A percentile compares a stretch with the other conserved stretches of the same genome.
Evolutionary conservation across 2,329 filamentous ascomycete species (phyloP).

Genomic region (Penicillium sp.): DNA sequence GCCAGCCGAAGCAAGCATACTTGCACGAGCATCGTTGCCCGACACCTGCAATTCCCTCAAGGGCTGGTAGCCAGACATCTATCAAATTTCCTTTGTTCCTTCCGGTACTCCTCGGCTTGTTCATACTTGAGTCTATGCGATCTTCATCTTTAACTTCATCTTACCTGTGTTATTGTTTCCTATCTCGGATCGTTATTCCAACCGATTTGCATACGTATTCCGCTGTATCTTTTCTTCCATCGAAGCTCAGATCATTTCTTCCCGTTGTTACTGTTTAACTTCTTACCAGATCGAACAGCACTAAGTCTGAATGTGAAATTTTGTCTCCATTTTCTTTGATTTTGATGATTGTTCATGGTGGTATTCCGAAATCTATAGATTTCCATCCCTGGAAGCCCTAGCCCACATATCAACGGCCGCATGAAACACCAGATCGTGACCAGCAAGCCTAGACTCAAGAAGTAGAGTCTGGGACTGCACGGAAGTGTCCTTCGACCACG

Average conservation of each 20-base stretch:
- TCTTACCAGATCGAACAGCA: neutral
- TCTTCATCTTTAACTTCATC: constrained; percentile 3
- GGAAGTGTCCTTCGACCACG: neutral
- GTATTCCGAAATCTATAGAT: neutral
- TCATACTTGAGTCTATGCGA: constrained; percentile 14
- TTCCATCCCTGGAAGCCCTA: neutral
- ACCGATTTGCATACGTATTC: constrained; percentile 9
- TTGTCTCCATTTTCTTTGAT: neutral
- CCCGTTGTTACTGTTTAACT: too few species aligned
- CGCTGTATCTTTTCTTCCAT: neutral
- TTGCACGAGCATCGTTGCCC: neutral
- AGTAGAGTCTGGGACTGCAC: neutral
- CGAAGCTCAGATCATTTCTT: neutral
- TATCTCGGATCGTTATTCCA: neutral
- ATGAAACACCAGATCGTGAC: neutral
- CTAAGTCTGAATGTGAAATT: neutral
- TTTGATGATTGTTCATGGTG: neutral
- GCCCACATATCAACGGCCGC: neutral
- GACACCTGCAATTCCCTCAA: neutral
- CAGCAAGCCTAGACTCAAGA: neutral
- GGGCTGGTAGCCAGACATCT: neutral
- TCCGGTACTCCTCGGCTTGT: constrained; percentile 6
- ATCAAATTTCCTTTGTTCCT: neutral
- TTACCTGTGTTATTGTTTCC: constrained; percentile 3
- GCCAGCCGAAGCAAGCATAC: neutral